Evolutionary conservation across 106 monocot genomes (phyloP).

Genomic region (Allium sativum): DNA sequence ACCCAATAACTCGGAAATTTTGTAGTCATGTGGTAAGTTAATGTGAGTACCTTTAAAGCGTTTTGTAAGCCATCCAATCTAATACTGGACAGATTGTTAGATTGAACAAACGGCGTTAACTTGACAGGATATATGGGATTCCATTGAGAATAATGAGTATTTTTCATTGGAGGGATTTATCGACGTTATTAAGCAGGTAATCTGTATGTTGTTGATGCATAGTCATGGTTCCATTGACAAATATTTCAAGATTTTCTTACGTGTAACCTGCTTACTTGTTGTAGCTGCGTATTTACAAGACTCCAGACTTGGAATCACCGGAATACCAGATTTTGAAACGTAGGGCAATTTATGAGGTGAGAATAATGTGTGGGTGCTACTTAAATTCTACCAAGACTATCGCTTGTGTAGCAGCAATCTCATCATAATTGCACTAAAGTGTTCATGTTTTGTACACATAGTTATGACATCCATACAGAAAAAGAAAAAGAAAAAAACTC

Average conservation of each 20-base stretch:
- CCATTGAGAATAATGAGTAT: constrained; percentile 76
- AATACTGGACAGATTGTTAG: neutral
- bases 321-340: constrained; percentile 66
- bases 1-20: constrained; percentile 66
- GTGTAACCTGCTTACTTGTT: constrained; percentile 3
- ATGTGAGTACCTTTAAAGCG: too few species aligned
- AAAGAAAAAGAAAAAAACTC: too few species aligned
- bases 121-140: constrained; percentile 85
- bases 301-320: constrained; percentile 84
- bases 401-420: neutral
- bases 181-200: constrained; percentile 82
- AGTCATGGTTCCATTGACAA: neutral
- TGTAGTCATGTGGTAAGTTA: constrained; percentile 74
- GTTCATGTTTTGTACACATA: too few species aligned
- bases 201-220: neutral
- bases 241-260: too few species aligned
- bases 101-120: neutral
- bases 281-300: constrained; percentile 81
- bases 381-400: neutral
- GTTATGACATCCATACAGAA: too few species aligned
- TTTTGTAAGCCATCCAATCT: too few species aligned
- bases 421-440: neutral
- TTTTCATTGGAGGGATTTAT: constrained; percentile 79
- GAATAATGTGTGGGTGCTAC: neutral
- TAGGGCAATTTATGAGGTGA: constrained; percentile 73